Evolutionary conservation across 163 green algal species (phyloP), one percentile per base, ranked within the genome.

Genomic region (Chlorella variabilis): DNA sequence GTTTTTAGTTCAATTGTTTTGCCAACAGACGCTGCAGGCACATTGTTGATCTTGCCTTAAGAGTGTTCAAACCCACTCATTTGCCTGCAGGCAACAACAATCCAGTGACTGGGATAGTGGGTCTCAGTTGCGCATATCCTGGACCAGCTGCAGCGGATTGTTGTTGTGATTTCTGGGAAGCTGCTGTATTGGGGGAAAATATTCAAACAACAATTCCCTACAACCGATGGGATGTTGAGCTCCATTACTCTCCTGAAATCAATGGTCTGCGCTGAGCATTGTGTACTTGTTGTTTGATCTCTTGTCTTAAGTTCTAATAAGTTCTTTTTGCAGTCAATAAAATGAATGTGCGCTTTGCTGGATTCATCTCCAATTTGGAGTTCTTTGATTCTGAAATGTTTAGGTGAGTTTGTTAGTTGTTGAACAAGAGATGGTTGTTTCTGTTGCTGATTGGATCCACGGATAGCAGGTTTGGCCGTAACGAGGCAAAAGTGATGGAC

Each of bases 221-320:
- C 48, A 81, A 54, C 11, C 80, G 91, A 21, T 96, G 92, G 90
- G 90, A 93, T 11, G 75, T 83, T 15, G 85, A 86, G n/a, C 27
- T 20, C 4, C 67, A 70, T 41, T 86, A 84, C 34, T 33, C 38
- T 25, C 70, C 71, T 25, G 74, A 45, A 21, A 21, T 79, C 9
- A 27, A 15, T 39, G 69, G 71, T 80, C 41, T 45, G 80, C 36
- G 48, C 70, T 9, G 13, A 33, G n/a, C n/a, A n/a, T 27, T 45
- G 42, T 7, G 27, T 39, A n/a, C 18, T n/a, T n/a, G n/a, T n/a
- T n/a, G n/a, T n/a, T n/a, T 71, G 42, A 29, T 69, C n/a, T 29
- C 38, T 63, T n/a, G n/a, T n/a, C n/a, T n/a, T n/a, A n/a, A n/a
- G n/a, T n/a, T n/a, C n/a, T n/a, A n/a, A n/a, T n/a, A n/a, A n/a